Evolutionary conservation across 257 asterid species (phyloP), one percentile per base, ranked within the genome.

Genomic region (Orobanche coerulescens): DNA sequence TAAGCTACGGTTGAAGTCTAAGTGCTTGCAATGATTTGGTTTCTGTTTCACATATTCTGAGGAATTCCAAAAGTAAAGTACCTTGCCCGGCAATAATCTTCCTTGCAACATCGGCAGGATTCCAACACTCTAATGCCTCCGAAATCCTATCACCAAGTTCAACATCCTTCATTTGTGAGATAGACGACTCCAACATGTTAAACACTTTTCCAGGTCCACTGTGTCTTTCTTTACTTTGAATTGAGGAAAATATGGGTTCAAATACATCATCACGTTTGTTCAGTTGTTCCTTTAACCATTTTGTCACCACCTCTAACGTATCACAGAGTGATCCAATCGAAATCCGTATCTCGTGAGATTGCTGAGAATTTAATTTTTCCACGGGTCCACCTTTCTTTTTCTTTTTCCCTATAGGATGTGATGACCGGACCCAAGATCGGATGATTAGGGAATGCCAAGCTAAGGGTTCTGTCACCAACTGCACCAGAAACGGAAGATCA

Each of bases 381-480:
- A 71, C 50, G n/a, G 79, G 39, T 42, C 86, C 87, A 10, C 92
- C 84, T 75, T 87, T 93, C 95, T 85, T 93, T 76, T 89, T 93
- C 93, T 82, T 87, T 78, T 84, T 92, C 19, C 95, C 97, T 2
- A 87, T 77, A 72, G 97, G 95, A 50, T 47, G 66, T 61, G 75
- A 52, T 4, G 90, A 71, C 20, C 94, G 84, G 18, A 72, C 80
- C 30, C 92, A 81, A 34, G 96, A 83, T 43, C 83, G 95, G 73
- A 90, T 76, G 51, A 87, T 68, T 50, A 90, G 77, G 68, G 79
- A 40, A 64, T 93, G 95, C 99, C 99, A 93, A 60, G 99, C 75
- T 61, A 89, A 66, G 72, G 99, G 88, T 70, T 93, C 99, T 7
- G 94, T 83, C 11, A 93, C 69, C 62, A 93, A 76, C 68, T 84